phyloP scores from a whole-genome alignment of 495 filamentous ascomycete genomes.

The Friedmanniomyces simplex region DNA sequence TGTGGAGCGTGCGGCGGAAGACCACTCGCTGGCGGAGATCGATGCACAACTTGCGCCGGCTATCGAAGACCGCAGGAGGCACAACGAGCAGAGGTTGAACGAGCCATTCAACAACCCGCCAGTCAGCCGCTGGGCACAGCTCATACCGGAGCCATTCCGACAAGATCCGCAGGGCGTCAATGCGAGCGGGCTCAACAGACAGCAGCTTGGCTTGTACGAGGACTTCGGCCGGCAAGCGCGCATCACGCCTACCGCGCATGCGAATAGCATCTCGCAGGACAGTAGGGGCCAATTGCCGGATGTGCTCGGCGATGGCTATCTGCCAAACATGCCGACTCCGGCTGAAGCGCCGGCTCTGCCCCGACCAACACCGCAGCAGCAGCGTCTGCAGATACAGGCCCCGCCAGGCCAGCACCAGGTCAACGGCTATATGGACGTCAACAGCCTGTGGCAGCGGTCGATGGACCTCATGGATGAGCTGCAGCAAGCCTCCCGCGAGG shows the following conservation, averaged over 20 bases:
- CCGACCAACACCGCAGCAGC: conserved; percentile 52
- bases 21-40: conserved; percentile 85
- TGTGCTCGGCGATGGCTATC: conserved; percentile 71
- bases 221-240: conserved; percentile 82
- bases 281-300: conserved; percentile 53
- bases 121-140: conserved; percentile 75
- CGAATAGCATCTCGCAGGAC: conserved; percentile 48
- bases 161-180: conserved; percentile 45
- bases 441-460: conserved; percentile 52
- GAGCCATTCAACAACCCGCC: conserved; percentile 75
- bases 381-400: conserved; percentile 35
- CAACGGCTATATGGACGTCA: conserved; percentile 56
- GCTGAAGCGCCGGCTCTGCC: conserved; percentile 68
- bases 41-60: conserved; percentile 77
- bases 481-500: conserved; percentile 49
- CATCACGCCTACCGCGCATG: conserved; percentile 41
- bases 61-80: conserved; percentile 60
- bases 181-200: conserved; percentile 61
- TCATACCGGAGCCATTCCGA: conserved; percentile 83
- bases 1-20: conserved; percentile 88
- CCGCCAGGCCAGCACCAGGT: conserved; percentile 34
- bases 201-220: conserved; percentile 92
- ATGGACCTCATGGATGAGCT: conserved; percentile 62
- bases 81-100: conserved; percentile 57
- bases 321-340: conserved; percentile 64